phyloP scores from a whole-genome alignment of 768 basidiomycete species.

The Serendipita sp. region DNA sequence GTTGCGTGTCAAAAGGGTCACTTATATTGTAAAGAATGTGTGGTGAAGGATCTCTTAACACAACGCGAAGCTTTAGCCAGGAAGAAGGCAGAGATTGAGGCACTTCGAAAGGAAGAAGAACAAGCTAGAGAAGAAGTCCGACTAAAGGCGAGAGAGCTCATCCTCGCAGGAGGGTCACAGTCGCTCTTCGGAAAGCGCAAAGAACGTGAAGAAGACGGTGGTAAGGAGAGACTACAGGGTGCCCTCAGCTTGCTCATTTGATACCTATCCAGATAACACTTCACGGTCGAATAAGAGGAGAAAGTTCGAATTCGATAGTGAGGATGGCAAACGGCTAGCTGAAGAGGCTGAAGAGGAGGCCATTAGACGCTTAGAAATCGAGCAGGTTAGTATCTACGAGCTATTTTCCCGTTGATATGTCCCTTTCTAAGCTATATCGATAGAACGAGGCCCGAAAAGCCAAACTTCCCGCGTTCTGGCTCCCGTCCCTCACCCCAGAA shows the following conservation, averaged over 20 bases:
- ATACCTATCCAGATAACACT: background rate
- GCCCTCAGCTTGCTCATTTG: background rate
- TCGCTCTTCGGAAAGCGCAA: slow-evolving; percentile 3
- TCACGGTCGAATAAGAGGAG: slow-evolving; percentile 54
- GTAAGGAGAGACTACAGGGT: slow-evolving; percentile 25
- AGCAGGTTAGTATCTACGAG: slow-evolving; percentile 29
- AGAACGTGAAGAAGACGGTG: slow-evolving; percentile 37
- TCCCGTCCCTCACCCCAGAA: slow-evolving; percentile 82
- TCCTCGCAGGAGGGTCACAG: slow-evolving; percentile 41
- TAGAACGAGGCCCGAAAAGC: slow-evolving; percentile 60
- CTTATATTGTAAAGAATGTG: slow-evolving; percentile 91
- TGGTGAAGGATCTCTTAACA: slow-evolving; percentile 62
- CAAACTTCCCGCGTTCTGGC: slow-evolving; percentile 95
- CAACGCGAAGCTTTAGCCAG: slow-evolving; percentile 89
- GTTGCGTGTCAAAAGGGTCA: slow-evolving; percentile 75
- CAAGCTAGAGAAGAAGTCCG: slow-evolving; percentile 53
- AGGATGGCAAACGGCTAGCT: slow-evolving; percentile 51
- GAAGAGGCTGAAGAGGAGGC: slow-evolving; percentile 82
- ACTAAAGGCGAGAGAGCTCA: slow-evolving; percentile 70
- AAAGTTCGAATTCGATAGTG: slow-evolving; percentile 69
- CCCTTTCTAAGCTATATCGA: no score
- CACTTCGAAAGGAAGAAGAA: slow-evolving; percentile 61
- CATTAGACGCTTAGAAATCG: slow-evolving; percentile 59
- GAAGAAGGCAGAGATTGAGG: slow-evolving; percentile 67
- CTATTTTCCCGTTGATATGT: no score